Base-by-base conservation (phyloP, 352 stramenopile species). In the Pythium inflatum region DNA sequence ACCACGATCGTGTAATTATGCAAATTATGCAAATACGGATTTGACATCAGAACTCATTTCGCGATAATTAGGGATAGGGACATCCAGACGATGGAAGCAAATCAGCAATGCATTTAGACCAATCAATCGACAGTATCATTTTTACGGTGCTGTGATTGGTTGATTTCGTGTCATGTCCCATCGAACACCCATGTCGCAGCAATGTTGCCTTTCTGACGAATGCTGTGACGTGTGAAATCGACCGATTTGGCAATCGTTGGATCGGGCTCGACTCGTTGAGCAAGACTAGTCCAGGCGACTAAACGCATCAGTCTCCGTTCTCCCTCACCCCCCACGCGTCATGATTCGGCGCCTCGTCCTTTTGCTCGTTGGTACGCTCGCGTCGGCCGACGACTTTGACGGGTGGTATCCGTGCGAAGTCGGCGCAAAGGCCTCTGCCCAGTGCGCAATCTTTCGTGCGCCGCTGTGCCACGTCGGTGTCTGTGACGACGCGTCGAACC, bases 391-490 rank as follows among this genome's bases (percentile, higher is more conserved):
- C 50, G 33, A n/a, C 40, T 55, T 75, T n/a, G 73, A 77, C 34
- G 73, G 73, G 34, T 77, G 69, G 73, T 79, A 77, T 51, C 58
- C 65, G 12, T 79, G 73, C 57, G 58, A 66, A 45, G 25, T 68
- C 57, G 31, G 34, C 65, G 28, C 55, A 48, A 20, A 53, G 11
- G 22, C 46, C 9, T 2, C 22, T 14, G 58, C 53, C 5, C 68
- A 83, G 59, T 86, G 79, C 41, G 76, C 74, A 14, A 57, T 77
- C 53, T 75, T 81, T 30, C 38, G 61, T 9, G 72, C 73, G 30
- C 79, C 79, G 30, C 56, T 86, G 1, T 86, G 79, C 62, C 71
- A 83, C 58, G 51, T 51, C 1, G 71, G 71, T 11, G 68, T 83
- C 18, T 82, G 76, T 50, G 18, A 7, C 46, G 46, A 13, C 28